Evolutionary conservation across 164 flowering plant species (phyloP), one percentile per base, ranked within the genome.

Genomic region (Platanus orientalis): DNA sequence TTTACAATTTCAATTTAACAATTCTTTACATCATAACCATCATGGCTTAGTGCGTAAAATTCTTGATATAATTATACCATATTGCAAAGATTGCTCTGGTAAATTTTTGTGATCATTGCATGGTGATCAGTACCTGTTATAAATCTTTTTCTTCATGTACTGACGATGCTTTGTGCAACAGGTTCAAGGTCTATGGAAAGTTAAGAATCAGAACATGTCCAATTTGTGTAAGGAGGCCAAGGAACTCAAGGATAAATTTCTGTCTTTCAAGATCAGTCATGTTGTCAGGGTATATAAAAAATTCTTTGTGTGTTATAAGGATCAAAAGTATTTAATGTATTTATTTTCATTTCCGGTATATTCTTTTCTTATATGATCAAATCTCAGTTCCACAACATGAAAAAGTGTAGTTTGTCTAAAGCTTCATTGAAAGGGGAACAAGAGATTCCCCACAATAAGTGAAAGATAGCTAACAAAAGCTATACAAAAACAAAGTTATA

Each of bases 101-200:
- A 42, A 10, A 14, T 2, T 42, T 19, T 47, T 10, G 13, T 10
- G 6, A 7, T 7, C 23, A 20, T 14, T 10, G 10, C 11, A 21
- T 49, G 52, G 24, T 21, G 2, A 21, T 49, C 6, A 21, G 4
- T 23, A 3, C 28, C 14, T 51, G 1, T 23, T 24, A 25, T 6
- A 12, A 16, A 2, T 23, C 20, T 4, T 67, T 55, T 53, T 27
- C 27, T 69, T 9, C 47, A 19, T 21, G 27, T 34, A 24, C 27
- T 12, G n/a, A 49, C 29, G n/a, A 53, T 65, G 14, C 26, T 64
- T 69, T 48, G 50, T 67, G 58, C 40, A 63, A 67, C 84, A 94
- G 97, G 67, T 87, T 65, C 80, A 82, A 59, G 92, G 91, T 60
- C 51, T 65, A 56, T 94, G 98, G 98, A 80, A 80, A 70, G 77